A percentile compares a stretch with the other conserved stretches of the same genome.
Conservation (phyloP, 345 rosid species). For the Lepidium sativum region DNA sequence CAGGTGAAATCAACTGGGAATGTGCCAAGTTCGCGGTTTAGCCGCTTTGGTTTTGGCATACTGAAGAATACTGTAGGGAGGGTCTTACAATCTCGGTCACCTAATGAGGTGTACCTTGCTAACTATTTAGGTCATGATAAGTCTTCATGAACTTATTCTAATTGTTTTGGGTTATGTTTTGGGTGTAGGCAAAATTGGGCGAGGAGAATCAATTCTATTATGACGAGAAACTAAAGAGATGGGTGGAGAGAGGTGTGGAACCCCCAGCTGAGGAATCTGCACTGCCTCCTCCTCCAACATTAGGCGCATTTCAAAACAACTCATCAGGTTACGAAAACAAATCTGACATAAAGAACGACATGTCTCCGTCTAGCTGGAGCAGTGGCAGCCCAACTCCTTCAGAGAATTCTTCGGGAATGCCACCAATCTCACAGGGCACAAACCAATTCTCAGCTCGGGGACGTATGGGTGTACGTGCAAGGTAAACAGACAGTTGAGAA, state of each 20-base stretch:
- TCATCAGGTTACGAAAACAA: conserved; percentile 47
- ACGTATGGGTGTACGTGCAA: conserved; percentile 73
- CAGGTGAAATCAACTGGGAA: conserved; percentile 45
- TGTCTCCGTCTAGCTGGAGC: conserved; percentile 40
- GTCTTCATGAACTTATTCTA: conserved; percentile 10
- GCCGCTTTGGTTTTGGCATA: conserved; percentile 74
- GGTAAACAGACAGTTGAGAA: conserved; percentile 36
- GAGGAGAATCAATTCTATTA: conserved; percentile 79
- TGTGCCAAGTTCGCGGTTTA: conserved; percentile 55
- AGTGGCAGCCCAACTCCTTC: conserved; percentile 38
- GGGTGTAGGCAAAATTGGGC: conserved; percentile 87
- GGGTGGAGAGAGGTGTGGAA: conserved; percentile 97
- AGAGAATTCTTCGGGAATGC: conserved; percentile 58
- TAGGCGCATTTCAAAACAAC: conserved; percentile 61
- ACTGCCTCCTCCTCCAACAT: conserved; percentile 80
- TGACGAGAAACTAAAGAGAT: conserved; percentile 90
- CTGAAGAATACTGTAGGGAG: conserved; percentile 81
- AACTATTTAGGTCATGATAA: neutral
- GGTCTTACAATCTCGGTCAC: conserved; percentile 61
- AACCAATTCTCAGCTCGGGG: conserved; percentile 95
- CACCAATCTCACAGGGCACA: conserved; percentile 67
- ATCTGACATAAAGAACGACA: conserved; percentile 34
- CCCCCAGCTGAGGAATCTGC: conserved; percentile 79
- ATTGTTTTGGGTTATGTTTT: conserved; percentile 18
- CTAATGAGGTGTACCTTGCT: conserved; percentile 53